A percentile compares a stretch with the other conserved stretches of the same genome.
These are phyloP conservation scores for Penicillium fimorum DNA, from an alignment of 495 filamentous ascomycete species.

Conservation along the genomic window DNA sequence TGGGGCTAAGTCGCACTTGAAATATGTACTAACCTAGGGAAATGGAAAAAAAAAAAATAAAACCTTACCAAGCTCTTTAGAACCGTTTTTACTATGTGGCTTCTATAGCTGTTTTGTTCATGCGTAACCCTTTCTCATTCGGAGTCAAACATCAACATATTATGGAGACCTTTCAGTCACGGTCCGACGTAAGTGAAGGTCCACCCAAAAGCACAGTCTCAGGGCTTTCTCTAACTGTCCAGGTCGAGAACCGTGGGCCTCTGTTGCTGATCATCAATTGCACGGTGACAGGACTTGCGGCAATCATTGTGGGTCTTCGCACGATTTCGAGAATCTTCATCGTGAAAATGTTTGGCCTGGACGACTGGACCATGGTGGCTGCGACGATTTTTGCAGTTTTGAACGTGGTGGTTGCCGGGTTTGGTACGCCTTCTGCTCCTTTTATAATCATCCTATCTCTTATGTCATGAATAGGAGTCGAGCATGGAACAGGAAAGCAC, in stretches of 20 bases:
- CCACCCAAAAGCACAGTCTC: not conserved
- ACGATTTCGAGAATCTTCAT: constrained; percentile 4
- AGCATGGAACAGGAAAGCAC: constrained; percentile 14
- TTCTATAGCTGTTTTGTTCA: not conserved
- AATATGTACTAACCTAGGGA: not conserved
- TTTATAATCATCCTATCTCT: not conserved
- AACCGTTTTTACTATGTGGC: not conserved
- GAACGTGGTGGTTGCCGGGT: constrained; percentile 5
- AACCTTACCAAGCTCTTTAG: not conserved
- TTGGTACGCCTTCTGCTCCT: not conserved
- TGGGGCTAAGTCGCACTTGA: not conserved
- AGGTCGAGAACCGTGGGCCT: constrained; percentile 13
- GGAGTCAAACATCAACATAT: not conserved
- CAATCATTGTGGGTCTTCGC: constrained; percentile 9
- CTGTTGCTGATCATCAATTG: constrained; percentile 11
- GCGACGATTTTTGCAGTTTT: constrained; percentile 1
- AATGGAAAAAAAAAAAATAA: too few species aligned
- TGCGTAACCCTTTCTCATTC: not conserved
- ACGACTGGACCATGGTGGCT: constrained; percentile 8
- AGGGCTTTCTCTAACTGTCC: not conserved
- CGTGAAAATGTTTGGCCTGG: constrained; percentile 8
- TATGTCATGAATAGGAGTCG: constrained; percentile 6
- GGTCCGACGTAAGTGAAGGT: not conserved
- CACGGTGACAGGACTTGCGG: constrained; percentile 6
- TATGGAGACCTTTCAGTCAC: not conserved